These are phyloP conservation scores for Zalaria sp. DNA, from an alignment of 2,329 filamentous ascomycete genomes.

Conservation along the genomic window DNA sequence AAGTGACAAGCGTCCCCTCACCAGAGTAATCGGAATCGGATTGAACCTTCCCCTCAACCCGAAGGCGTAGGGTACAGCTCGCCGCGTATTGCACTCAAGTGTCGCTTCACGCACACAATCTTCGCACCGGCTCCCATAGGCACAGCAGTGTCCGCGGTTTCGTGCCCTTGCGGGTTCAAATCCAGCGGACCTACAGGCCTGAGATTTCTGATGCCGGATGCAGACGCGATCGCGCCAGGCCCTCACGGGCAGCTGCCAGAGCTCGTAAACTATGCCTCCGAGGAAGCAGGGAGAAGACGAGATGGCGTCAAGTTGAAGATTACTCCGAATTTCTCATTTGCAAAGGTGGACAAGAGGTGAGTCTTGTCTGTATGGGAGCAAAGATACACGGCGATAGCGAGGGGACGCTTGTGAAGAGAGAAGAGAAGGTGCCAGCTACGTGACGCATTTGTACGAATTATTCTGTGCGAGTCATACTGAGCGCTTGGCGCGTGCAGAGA, in stretches of 20 bases:
- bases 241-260: conserved; percentile 62
- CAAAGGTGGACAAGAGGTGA: conserved; percentile 25
- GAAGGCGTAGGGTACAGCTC: conserved; percentile 37
- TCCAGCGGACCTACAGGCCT: conserved; percentile 29
- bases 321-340: conserved; percentile 99
- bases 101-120: conserved; percentile 63
- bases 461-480: too few species aligned
- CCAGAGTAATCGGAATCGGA: conserved; percentile 92
- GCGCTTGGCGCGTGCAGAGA: too few species aligned
- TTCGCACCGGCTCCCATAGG: conserved; percentile 91
- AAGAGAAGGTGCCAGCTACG: too few species aligned
- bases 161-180: too few species aligned
- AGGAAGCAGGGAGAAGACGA: conserved; percentile 15
- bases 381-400: conserved; percentile 67
- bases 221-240: conserved; percentile 72
- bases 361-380: conserved; percentile 58
- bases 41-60: conserved; percentile 41
- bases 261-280: conserved; percentile 11
- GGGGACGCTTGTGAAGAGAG: too few species aligned
- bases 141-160: not conserved
- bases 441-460: too few species aligned
- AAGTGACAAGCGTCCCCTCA: conserved; percentile 56
- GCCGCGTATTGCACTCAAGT: conserved; percentile 97
- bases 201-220: conserved; percentile 85
- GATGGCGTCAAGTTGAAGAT: conserved; percentile 55